These are phyloP conservation scores for Circinella minor DNA, from an alignment of 371 early-diverging fungal species.

Conservation along the genomic window DNA sequence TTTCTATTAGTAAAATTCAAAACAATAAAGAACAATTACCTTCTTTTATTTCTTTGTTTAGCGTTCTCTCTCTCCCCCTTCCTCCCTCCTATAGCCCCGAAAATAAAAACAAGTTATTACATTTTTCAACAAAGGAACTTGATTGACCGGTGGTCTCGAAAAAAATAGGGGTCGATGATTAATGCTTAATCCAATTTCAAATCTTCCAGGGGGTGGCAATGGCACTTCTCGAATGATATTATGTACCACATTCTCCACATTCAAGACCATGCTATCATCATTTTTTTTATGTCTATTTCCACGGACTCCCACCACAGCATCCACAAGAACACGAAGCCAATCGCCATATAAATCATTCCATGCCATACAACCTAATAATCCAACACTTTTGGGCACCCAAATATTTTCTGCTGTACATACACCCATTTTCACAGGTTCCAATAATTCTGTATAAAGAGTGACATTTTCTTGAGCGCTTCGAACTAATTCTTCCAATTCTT, in stretches of 20 bases:
- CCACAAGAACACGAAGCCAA: constrained; percentile 73
- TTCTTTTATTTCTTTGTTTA: not conserved
- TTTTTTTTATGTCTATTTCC: constrained; percentile 42
- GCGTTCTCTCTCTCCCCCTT: not conserved
- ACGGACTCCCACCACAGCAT: constrained; percentile 63
- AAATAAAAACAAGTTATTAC: constrained; percentile 41
- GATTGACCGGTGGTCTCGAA: constrained; percentile 79
- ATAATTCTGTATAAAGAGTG: constrained; percentile 63
- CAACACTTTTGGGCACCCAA: constrained; percentile 77
- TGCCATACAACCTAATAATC: constrained; percentile 74
- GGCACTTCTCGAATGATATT: constrained; percentile 80
- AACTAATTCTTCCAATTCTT: constrained; percentile 42
- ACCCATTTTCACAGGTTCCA: constrained; percentile 65
- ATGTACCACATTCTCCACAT: constrained; percentile 61
- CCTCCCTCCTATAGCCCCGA: not conserved
- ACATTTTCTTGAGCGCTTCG: constrained; percentile 72
- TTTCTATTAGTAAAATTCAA: too few species aligned
- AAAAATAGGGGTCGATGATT: constrained; percentile 69
- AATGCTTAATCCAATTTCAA: constrained; percentile 74
- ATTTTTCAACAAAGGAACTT: constrained; percentile 77
- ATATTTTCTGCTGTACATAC: constrained; percentile 62
- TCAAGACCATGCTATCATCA: constrained; percentile 26
- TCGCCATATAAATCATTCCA: constrained; percentile 79
- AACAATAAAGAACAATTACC: too few species aligned
- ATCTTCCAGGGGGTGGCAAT: constrained; percentile 82